These are phyloP conservation scores for Gymnopilus junonius DNA, from an alignment of 768 basidiomycete species.

Conservation along the genomic window DNA sequence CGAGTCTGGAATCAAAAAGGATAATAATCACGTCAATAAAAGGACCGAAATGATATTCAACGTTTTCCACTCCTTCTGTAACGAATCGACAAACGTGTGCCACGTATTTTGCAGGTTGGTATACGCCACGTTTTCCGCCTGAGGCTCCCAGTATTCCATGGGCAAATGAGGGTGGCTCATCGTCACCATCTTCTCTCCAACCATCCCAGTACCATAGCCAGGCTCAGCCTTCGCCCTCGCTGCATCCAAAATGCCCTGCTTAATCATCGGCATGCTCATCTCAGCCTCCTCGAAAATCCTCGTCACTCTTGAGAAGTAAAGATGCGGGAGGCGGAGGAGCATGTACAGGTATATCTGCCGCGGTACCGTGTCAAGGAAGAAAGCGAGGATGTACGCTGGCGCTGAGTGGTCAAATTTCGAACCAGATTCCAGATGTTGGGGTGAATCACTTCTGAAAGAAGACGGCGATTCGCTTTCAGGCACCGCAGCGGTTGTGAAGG, in stretches of 20 bases:
- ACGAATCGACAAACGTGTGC: conserved; percentile 29
- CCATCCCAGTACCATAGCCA: neutral
- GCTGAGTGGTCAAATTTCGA: neutral
- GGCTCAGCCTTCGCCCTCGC: conserved; percentile 14
- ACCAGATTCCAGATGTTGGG: neutral
- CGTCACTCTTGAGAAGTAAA: conserved; percentile 75
- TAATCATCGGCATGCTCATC: conserved; percentile 62
- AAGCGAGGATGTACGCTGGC: conserved; percentile 14
- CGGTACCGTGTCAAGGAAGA: conserved; percentile 32
- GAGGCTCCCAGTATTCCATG: neutral
- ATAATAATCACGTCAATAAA: conserved; percentile 23
- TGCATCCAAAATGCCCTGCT: conserved; percentile 42
- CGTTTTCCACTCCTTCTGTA: conserved; percentile 33
- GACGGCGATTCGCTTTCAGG: neutral
- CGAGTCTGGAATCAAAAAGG: neutral
- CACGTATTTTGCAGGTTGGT: conserved; percentile 40
- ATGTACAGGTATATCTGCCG: conserved; percentile 38
- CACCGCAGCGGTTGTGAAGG: neutral
- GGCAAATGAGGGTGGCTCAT: neutral
- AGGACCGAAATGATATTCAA: conserved; percentile 32
- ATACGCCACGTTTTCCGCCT: conserved; percentile 6
- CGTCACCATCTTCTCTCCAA: neutral
- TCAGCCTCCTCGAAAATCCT: conserved; percentile 70
- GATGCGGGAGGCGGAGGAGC: conserved; percentile 62
- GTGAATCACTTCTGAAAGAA: neutral